phyloP scores from a whole-genome alignment of 495 filamentous ascomycete genomes.

The Cudoniella acicularis region DNA sequence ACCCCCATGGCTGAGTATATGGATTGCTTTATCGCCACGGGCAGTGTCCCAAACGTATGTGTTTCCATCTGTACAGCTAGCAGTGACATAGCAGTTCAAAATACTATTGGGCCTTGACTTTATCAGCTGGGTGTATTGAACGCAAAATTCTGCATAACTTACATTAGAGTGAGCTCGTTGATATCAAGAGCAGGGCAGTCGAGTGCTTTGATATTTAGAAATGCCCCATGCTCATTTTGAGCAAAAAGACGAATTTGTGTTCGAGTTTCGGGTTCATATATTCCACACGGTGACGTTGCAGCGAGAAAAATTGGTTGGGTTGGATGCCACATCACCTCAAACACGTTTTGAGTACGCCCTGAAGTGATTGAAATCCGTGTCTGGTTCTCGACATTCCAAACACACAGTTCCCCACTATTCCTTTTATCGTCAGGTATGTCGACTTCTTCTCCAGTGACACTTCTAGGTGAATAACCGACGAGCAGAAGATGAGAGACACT shows the following conservation, averaged over 20 bases:
- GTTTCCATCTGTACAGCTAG: constrained; percentile 78
- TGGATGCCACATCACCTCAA: constrained; percentile 79
- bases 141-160: constrained; percentile 34
- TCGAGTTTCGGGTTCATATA: constrained; percentile 19
- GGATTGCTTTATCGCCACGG: constrained; percentile 50
- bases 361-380: constrained; percentile 41
- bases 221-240: constrained; percentile 10
- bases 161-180: constrained; percentile 72
- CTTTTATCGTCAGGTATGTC: constrained; percentile 50
- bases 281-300: constrained; percentile 52
- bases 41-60: constrained; percentile 85
- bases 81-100: constrained; percentile 60
- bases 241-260: constrained; percentile 48
- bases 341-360: constrained; percentile 64
- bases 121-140: constrained; percentile 34
- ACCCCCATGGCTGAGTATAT: constrained; percentile 63
- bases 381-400: constrained; percentile 61
- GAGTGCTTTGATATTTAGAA: constrained; percentile 31
- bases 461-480: constrained; percentile 70
- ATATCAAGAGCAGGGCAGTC: constrained; percentile 83
- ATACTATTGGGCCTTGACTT: constrained; percentile 37
- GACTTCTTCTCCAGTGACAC: constrained; percentile 39
- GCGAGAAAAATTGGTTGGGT: constrained; percentile 51
- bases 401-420: constrained; percentile 63
- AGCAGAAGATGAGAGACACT: constrained; percentile 57